Percentiles rank a stretch among this genome's conserved stretches.
These are phyloP conservation scores for Eutrema heterophyllum DNA, from an alignment of 345 rosid genomes.

Conservation along the genomic window DNA sequence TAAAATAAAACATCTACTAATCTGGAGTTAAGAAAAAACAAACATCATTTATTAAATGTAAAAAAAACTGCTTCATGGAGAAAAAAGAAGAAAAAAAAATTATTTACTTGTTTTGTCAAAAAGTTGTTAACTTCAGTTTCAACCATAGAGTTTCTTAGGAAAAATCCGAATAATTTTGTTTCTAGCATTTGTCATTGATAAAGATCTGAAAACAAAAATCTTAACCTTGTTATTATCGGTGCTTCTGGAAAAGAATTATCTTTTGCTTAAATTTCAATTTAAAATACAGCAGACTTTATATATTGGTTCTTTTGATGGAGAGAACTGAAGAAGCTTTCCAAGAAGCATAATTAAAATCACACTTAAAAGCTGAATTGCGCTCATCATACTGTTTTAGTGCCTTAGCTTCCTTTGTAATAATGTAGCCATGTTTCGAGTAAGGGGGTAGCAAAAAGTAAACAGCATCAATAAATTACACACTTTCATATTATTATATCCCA, in stretches of 20 bases:
- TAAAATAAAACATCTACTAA: background rate
- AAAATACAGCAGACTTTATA: background rate
- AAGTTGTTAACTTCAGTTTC: background rate
- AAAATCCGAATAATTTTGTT: background rate
- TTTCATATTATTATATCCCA: no score
- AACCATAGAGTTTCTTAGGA: background rate
- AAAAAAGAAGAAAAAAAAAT: background rate
- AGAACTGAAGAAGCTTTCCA: background rate
- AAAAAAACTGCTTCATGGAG: background rate
- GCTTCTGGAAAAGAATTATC: background rate
- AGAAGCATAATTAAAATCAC: slow-evolving; percentile 9
- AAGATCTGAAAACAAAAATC: background rate
- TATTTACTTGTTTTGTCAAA: background rate
- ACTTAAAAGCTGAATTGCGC: slow-evolving; percentile 1
- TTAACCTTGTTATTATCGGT: background rate
- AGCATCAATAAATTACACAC: background rate
- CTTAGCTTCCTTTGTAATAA: slow-evolving; percentile 1
- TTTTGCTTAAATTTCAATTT: background rate
- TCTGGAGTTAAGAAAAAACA: no score
- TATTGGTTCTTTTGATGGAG: slow-evolving; percentile 6
- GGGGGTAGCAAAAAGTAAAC: background rate
- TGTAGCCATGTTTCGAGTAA: slow-evolving; percentile 16
- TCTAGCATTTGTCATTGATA: background rate
- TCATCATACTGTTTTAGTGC: slow-evolving; percentile 8
- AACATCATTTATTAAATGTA: background rate